phyloP scores from a whole-genome alignment of 345 rosid species.

The Sisymbrium irio region DNA sequence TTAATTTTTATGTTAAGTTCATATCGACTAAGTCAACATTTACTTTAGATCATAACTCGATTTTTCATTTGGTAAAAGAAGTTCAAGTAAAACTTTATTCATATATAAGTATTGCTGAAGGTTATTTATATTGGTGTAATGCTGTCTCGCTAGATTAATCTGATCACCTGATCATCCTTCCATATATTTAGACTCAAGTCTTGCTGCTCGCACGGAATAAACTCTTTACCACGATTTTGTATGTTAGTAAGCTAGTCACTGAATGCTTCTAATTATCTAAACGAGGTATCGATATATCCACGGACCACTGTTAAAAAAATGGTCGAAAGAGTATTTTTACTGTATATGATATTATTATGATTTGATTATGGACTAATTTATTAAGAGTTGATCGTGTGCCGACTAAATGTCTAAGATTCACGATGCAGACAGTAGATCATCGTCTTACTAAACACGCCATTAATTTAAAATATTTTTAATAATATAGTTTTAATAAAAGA shows the following conservation, averaged over 20 bases:
- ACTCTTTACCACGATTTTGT: background rate
- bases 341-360: background rate
- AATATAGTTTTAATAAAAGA: background rate
- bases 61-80: background rate
- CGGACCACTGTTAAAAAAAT: background rate
- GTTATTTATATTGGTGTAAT: background rate
- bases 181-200: background rate
- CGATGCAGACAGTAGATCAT: background rate
- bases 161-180: background rate
- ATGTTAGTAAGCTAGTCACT: background rate
- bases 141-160: background rate
- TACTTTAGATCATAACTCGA: background rate
- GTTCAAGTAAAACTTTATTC: background rate
- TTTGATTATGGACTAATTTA: background rate
- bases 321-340: background rate
- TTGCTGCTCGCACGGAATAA: background rate
- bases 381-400: background rate
- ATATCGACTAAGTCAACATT: background rate
- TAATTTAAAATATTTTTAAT: background rate
- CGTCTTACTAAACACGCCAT: slow-evolving; percentile 1
- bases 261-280: background rate
- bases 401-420: background rate
- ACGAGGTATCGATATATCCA: too few species aligned
- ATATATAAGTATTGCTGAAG: background rate
- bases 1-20: background rate